Evolutionary conservation across 1,139 yeast genomes (phyloP), one percentile per base, ranked within the genome.

Genomic region (Yamadazyma diospyri): DNA sequence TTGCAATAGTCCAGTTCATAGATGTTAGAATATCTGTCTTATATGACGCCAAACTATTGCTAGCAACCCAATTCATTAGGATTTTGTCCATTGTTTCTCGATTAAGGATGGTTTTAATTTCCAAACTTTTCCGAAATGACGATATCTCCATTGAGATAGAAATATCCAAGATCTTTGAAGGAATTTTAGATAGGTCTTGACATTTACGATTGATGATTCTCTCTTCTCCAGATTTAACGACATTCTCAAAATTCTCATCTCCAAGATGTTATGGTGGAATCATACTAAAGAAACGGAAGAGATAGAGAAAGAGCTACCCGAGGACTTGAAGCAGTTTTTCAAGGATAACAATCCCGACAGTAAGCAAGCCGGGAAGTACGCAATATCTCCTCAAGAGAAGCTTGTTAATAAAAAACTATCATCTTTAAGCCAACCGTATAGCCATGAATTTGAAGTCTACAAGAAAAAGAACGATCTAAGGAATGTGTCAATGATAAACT

Each of bases 51-150:
- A 30, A 36, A 11, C 15, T 39, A 21, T 43, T 63, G 21, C 64
- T 56, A 37, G 47, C 52, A 11, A 76, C 81, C 0, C 78, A 73
- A 35, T 45, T 61, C 17, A 70, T 75, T 4, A 53, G 81, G 35
- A 48, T 72, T 26, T 46, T 56, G 8, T 74, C 78, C 0, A 67
- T 75, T 6, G 61, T 69, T 0, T 61, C 71, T 26, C 50, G 81
- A 27, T 50, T 76, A 28, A 50, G 80, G 34, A 47, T 69, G 14
- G 42, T 51, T 25, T 43, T 70, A 19, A 33, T 43, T 41, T 30
- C 36, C 15, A 27, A 40, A 31, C 25, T 36, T 6, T n/a, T 5
- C 18, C 30, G 29, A 14, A 34, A 31, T 12, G 36, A 30, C 16
- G 27, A 26, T 22, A 43, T 58, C 55, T 6, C 28, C 2, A 25